A percentile compares a stretch with the other conserved stretches of the same genome.
Evolutionary conservation across 208 protist genomes (phyloP).

Genomic region (Acanthamoeba royreba): DNA sequence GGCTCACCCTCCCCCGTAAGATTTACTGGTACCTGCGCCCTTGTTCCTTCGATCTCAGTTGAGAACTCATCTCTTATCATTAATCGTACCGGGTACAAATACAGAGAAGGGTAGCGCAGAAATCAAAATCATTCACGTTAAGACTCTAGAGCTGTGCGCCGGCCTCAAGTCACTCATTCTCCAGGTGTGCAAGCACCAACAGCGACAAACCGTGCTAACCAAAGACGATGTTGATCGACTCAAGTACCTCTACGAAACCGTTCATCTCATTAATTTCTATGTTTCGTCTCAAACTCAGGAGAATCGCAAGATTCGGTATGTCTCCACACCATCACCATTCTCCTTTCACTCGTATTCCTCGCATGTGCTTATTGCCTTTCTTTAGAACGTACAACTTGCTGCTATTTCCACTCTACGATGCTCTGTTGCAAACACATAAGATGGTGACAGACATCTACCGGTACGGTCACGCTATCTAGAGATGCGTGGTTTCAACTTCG

Average conservation of each 20-base stretch:
- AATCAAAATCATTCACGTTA: constrained; percentile 19
- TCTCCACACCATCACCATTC: too few relatives aligned
- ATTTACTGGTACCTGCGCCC: too few relatives aligned
- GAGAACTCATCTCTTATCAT: neutral
- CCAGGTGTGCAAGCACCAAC: constrained; percentile 18
- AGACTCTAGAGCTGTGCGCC: neutral
- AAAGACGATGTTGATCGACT: constrained; percentile 34
- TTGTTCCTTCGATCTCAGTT: too few relatives aligned
- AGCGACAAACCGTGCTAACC: neutral
- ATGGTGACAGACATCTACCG: neutral
- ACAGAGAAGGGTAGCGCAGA: neutral
- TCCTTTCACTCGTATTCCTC: too few relatives aligned
- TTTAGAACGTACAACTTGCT: neutral
- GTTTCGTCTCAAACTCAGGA: constrained; percentile 42
- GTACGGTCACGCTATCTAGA: too few relatives aligned
- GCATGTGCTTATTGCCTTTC: neutral
- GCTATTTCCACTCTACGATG: neutral
- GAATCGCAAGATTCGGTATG: constrained; percentile 6
- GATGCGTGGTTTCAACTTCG: neutral
- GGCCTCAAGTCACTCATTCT: constrained; percentile 7
- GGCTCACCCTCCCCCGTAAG: neutral
- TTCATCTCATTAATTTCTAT: constrained; percentile 44
- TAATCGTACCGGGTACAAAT: too few relatives aligned
- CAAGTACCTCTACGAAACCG: constrained; percentile 48
- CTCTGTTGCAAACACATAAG: constrained; percentile 7